Percentiles rank a stretch among this genome's conserved stretches.
phyloP scores from a whole-genome alignment of 1,139 yeast genomes.

The Saccharomyces hybrid region DNA sequence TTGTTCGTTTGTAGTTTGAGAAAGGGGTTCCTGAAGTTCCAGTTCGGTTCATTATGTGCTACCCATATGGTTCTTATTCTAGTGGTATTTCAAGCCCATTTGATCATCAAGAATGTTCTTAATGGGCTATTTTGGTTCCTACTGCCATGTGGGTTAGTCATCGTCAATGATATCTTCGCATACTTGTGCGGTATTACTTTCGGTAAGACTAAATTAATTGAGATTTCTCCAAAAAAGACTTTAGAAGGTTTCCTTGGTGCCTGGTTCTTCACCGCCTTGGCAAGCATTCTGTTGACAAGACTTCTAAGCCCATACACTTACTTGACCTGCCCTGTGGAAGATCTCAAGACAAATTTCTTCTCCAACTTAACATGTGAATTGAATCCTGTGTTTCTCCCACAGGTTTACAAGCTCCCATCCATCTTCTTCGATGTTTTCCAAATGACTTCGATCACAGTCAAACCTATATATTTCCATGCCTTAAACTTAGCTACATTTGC shows the following conservation, averaged over 20 bases:
- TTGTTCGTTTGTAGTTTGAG: constrained; percentile 84
- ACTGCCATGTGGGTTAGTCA: constrained; percentile 84
- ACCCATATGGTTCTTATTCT: constrained; percentile 89
- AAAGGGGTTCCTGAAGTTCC: constrained; percentile 83
- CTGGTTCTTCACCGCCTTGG: constrained; percentile 83
- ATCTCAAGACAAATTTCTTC: constrained; percentile 50
- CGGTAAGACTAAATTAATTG: constrained; percentile 87
- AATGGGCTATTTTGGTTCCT: constrained; percentile 93
- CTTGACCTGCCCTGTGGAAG: constrained; percentile 80
- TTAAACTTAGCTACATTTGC: constrained; percentile 87
- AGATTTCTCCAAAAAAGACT: constrained; percentile 92
- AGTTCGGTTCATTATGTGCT: constrained; percentile 86
- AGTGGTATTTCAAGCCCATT: constrained; percentile 90
- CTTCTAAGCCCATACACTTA: constrained; percentile 59
- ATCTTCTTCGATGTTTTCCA: constrained; percentile 45
- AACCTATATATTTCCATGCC: constrained; percentile 87
- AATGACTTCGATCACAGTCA: constrained; percentile 49
- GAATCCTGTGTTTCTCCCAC: constrained; percentile 80
- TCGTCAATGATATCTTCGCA: constrained; percentile 92
- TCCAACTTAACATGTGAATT: constrained; percentile 67
- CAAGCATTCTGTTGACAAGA: constrained; percentile 60
- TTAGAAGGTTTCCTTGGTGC: constrained; percentile 98
- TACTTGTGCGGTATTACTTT: constrained; percentile 94
- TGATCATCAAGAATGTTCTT: constrained; percentile 81
- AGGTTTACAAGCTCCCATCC: constrained; percentile 67